Base-by-base conservation (phyloP, 2,329 filamentous ascomycete species). In the Fusarium pilosicola region DNA sequence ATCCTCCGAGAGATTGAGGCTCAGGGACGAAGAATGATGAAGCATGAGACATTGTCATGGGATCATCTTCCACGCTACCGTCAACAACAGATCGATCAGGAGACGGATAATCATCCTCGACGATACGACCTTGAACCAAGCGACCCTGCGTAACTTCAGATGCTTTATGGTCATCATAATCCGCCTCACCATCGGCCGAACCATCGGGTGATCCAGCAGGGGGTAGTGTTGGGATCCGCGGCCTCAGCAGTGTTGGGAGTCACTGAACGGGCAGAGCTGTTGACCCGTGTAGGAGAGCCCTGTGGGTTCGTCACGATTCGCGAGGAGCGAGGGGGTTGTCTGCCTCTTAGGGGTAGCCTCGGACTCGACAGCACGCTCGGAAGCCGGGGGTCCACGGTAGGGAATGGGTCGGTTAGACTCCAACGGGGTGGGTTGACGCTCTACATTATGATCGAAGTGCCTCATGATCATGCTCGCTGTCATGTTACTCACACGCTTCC, bases 91-190 rank as follows among this genome's bases (percentile, higher is more conserved):
- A 96, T 70, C 90, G 86, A 52, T 88, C 87, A 22, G 94, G 93
- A 3, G 95, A 97, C 5, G 93, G 93, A 79, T 95, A 96, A 80
- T 97, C 93, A 80, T 98, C 96, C 72, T 97, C 94, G 17, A 99
- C 96, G 75, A 99, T 93, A 80, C 98, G 96, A 20, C 96, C 96
- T 77, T 98, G 95, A 14, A 98, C 90, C 48, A 99, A 87, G 60
- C 96, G 92, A 15, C 94, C 96, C 66, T 95, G 96, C 46, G 95
- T 97, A 54, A 99, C 95, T 80, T 98, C 95, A 45, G 92, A 89
- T 24, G 94, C 94, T 65, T 94, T 92, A 80, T 94, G 89, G 77
- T 97, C 94, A 62, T 92, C 93, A 77, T 93, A 95, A 68, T 91
- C 85, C 36, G 66, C 67, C 49, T 77, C 75, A n/a, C 75, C 84